phyloP scores from a whole-genome alignment of 1,284 basidiomycete species.

The Puccinia horiana region DNA sequence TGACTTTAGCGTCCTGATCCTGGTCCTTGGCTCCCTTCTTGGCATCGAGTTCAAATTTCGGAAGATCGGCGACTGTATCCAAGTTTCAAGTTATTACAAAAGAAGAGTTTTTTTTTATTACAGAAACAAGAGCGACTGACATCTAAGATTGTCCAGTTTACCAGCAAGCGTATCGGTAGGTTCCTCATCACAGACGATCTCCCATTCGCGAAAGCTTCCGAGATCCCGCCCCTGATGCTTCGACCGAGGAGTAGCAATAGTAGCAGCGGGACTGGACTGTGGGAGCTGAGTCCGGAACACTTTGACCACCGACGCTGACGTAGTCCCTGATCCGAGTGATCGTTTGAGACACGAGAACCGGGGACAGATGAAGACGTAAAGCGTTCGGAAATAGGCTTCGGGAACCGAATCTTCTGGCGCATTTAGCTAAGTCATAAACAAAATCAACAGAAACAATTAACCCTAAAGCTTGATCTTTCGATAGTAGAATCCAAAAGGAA shows the following conservation, averaged over 20 bases:
- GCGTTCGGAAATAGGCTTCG: conserved; percentile 40
- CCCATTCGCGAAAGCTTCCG: conserved; percentile 37
- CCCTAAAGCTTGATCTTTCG: background rate
- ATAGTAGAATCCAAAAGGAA: no score
- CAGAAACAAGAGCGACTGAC: conserved; percentile 11
- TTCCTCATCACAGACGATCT: conserved; percentile 47
- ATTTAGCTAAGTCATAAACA: conserved; percentile 29
- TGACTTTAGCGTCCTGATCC: conserved; percentile 29
- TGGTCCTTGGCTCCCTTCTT: background rate
- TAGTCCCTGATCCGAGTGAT: background rate
- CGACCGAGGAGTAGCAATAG: background rate
- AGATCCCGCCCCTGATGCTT: background rate
- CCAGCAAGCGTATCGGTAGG: background rate
- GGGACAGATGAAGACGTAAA: conserved; percentile 48
- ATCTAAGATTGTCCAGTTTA: background rate
- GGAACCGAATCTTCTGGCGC: conserved; percentile 47
- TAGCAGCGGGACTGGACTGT: background rate
- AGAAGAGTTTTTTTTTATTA: background rate
- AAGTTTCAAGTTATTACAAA: background rate
- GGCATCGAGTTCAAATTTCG: background rate
- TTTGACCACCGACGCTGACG: conserved; percentile 16
- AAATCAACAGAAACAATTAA: background rate
- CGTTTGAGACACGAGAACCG: conserved; percentile 21
- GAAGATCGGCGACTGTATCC: background rate
- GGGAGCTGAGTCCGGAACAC: conserved; percentile 40